Base-by-base conservation (phyloP, 768 basidiomycete genomes). In the Trametes villosa region DNA sequence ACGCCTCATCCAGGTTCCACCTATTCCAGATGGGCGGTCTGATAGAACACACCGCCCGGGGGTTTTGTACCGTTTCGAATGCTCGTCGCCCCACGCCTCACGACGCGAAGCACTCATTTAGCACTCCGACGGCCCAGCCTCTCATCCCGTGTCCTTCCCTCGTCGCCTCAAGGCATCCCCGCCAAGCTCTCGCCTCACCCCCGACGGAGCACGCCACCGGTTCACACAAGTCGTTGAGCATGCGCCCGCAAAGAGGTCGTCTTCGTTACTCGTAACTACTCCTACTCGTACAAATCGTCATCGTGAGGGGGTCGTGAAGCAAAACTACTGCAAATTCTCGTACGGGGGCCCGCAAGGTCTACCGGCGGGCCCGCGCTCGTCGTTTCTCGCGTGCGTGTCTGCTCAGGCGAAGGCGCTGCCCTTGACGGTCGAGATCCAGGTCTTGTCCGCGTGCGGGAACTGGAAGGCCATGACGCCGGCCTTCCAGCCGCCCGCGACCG, bases 381-480 rank as follows among this genome's bases (percentile, higher is more conserved):
- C 44, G 26, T 45, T 45, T 45, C 44, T 45, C 44, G 44, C 44
- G 24, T 45, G 4, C 36, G 18, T 38, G 44, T 45, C 26, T 48
- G 46, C 27, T 48, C 46, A 48, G 46, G 27, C 46, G 9, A 48
- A 48, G 3, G 46, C 13, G 46, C 17, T 30, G 29, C 46, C 46
- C 46, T 48, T 48, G 29, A 48, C 46, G 30, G 30, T 26, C 2
- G 46, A 11, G 46, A 48, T 48, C 46, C 46, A 48, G 27, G 27
- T 31, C 24, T 1, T 31, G 18, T 48, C 46, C 29, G 46, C 46
- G 46, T 48, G 46, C 27, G 46, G 46, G 46, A 48, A 48, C 60
- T 51, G 33, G 47, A 55, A 63, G 20, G 52, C 46, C 57, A 63
- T 63, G 33, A 63, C 52, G n/a, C 57, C 62, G 1, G 52, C 57